Percentiles rank a stretch among this genome's conserved stretches.
phyloP scores from a whole-genome alignment of 345 rosid species.

The Eutrema yunnanense region DNA sequence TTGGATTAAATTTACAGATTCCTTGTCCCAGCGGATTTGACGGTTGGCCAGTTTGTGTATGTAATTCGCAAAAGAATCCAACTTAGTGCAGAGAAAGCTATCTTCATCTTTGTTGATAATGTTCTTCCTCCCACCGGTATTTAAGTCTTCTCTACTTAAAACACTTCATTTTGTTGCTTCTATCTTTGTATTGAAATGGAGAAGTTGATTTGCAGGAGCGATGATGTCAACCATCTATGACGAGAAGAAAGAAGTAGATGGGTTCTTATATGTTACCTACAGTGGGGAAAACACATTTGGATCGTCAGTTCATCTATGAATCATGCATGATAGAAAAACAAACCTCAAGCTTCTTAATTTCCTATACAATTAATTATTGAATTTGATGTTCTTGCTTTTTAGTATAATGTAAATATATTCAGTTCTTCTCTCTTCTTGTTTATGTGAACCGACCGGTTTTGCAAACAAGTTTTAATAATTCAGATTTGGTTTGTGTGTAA shows the following conservation, averaged over 20 bases:
- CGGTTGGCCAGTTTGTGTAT: conserved; percentile 47
- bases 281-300: conserved; percentile 55
- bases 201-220: conserved; percentile 27
- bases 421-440: too few relatives aligned
- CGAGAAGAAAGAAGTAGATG: conserved; percentile 35
- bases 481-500: neutral
- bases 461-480: neutral
- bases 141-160: neutral
- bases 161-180: neutral
- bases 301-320: neutral
- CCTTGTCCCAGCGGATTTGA: conserved; percentile 47
- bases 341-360: neutral
- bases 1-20: conserved; percentile 23
- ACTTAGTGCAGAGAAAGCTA: conserved; percentile 51
- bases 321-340: neutral
- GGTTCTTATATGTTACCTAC: conserved; percentile 48
- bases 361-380: neutral
- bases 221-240: conserved; percentile 41
- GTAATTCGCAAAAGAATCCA: conserved; percentile 48
- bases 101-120: conserved; percentile 44
- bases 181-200: neutral
- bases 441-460: neutral
- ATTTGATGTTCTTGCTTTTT: neutral
- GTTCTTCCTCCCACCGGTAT: conserved; percentile 38
- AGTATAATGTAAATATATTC: neutral